Base-by-base conservation (phyloP, 192 early-diverging fungal genomes). In the Podila clonocystis region DNA sequence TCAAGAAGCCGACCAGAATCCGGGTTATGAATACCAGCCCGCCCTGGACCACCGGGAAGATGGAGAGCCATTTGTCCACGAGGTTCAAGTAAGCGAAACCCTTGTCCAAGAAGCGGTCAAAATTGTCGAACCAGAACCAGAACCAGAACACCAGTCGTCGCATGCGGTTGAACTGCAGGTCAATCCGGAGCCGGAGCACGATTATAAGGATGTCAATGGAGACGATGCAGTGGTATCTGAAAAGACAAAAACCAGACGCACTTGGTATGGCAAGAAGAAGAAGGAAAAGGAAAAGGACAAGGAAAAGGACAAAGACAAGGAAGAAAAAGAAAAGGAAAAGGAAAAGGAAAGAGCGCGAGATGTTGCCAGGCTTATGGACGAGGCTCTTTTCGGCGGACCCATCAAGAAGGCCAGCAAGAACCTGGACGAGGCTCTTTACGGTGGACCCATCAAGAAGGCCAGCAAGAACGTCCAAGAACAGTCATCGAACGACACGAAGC, bases 191-290 rank as follows among this genome's bases (percentile, higher is more conserved):
- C 50, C 30, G 9, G 30, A 41, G 9, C 13, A 30, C 1, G 67
- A 66, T 6, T 9, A 50, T 5, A 33, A 65, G 15, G 28, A 20
- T 12, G 45, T 55, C 52, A 55, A 1, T 12, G n/a, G 5, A n/a
- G 52, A 55, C 24, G n/a, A 61, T 13, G 29, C 22, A 2, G 26
- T 24, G 28, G 15, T 9, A 2, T 11, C 30, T 26, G 67, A 68
- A 52, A 80, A 80, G 41, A 41, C 66, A n/a, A 80, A 80, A 50
- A 33, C 70, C 17, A 80, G 45, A 15, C 77, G 77, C 3, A 80
- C 77, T 4, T 80, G 77, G 77, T 80, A 60, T 11, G 77, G 77
- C 36, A 73, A 73, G 55, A 80, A 73, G 67, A 80, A 80, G 62
- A 80, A 80, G 50, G 76, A 79, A 20, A 79, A 79, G 50, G 52